A percentile compares a stretch with the other conserved stretches of the same genome.
phyloP scores from a whole-genome alignment of 2,329 filamentous ascomycete species.

The Microcyclospora tardicrescens region DNA sequence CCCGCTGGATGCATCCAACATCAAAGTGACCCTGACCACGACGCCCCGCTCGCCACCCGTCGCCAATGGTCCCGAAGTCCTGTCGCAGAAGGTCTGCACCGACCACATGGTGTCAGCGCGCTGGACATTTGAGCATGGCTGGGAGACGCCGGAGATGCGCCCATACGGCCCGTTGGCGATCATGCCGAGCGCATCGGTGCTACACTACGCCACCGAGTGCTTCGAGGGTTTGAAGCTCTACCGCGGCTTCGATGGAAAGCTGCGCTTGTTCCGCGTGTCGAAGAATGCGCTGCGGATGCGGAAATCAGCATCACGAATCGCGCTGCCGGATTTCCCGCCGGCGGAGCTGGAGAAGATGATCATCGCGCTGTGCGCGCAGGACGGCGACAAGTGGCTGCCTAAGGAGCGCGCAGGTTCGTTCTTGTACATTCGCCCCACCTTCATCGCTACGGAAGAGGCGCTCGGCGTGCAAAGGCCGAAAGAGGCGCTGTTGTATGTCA shows the following conservation, averaged over 20 bases:
- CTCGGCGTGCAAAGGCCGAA: constrained; percentile 69
- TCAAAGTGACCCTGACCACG: constrained; percentile 29
- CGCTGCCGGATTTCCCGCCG: constrained; percentile 61
- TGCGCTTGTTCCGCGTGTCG: constrained; percentile 66
- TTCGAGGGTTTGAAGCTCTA: constrained; percentile 76
- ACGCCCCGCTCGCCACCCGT: constrained; percentile 30
- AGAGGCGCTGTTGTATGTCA: constrained; percentile 81
- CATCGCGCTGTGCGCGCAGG: constrained; percentile 54
- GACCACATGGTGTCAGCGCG: constrained; percentile 77
- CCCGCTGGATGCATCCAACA: constrained; percentile 32
- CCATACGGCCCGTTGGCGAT: constrained; percentile 67
- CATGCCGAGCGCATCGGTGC: constrained; percentile 65
- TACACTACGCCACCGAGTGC: constrained; percentile 85
- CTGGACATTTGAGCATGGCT: constrained; percentile 55
- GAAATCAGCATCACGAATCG: constrained; percentile 47
- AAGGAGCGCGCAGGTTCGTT: constrained; percentile 53
- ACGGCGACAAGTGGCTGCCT: constrained; percentile 70
- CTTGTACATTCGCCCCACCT: constrained; percentile 55
- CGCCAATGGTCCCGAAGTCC: constrained; percentile 27
- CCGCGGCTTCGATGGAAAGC: constrained; percentile 53
- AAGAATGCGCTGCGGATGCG: constrained; percentile 56
- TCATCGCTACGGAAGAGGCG: constrained; percentile 71
- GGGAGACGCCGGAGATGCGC: constrained; percentile 59
- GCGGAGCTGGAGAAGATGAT: constrained; percentile 63
- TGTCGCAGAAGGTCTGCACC: constrained; percentile 41